Evolutionary conservation across 495 filamentous ascomycete species (phyloP), one percentile per base, ranked within the genome.

Genomic region (Evansstolkia leycettana): DNA sequence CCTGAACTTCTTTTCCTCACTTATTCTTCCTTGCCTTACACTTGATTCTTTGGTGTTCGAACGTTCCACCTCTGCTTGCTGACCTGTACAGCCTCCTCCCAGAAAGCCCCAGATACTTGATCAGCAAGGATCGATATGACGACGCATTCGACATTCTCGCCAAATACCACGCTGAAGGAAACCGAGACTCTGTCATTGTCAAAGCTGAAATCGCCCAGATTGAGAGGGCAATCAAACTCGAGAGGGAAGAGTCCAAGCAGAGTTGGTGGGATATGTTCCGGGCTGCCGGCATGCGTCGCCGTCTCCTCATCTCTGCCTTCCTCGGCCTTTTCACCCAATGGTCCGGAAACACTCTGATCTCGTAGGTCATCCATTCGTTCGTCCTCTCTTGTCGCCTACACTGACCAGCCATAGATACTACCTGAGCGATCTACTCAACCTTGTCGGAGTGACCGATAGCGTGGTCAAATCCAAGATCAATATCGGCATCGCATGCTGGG

Each of bases 291-390:
- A 79, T 73, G 53, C 55, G 65, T 8, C 65, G 68, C 30, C 70
- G 75, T 28, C 55, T 76, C 5, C 40, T 78, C 17, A 70, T 80
- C 43, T 64, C 66, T 3, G 62, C 67, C 6, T 67, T 73, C 36
- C 55, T 80, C 10, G 72, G 74, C 5, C 47, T 79, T 5, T 78
- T 80, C 52, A 73, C 73, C 0, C 75, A 81, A 45, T 78, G 74
- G 62, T 76, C 71, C 25, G 75, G 76, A 16, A 80, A 81, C 47
- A 74, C 69, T 7, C 55, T 78, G 30, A 75, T 78, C 32, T 74
- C 73, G 45, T 68, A 47, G 5, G 10, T 12, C 28, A n/a, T n/a
- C 11, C 28, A 29, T n/a, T 5, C 20, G 5, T 9, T 9, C 20
- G 5, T 23, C 20, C 20, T 9, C 20, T 23, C 20, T 23, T n/a